Percentiles rank a stretch among this genome's conserved stretches.
These are phyloP conservation scores for Gossypium laxum DNA, from an alignment of 441 rosid genomes.

Conservation along the genomic window DNA sequence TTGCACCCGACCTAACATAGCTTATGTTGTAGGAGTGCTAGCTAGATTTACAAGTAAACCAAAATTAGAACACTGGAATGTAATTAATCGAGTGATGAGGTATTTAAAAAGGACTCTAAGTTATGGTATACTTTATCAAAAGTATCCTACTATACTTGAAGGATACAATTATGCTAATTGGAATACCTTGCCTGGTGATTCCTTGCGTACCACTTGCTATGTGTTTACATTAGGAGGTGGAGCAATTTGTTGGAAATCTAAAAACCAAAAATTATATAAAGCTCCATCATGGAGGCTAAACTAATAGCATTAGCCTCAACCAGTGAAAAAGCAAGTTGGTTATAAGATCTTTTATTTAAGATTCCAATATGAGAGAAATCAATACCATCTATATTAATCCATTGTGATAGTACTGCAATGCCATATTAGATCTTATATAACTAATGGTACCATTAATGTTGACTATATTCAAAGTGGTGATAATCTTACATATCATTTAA, in stretches of 20 bases:
- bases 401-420: neutral
- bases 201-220: neutral
- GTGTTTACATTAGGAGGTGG: neutral
- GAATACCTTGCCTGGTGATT: neutral
- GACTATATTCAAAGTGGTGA: neutral
- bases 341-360: neutral
- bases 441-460: neutral
- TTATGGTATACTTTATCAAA: neutral
- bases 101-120: neutral
- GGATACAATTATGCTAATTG: neutral
- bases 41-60: neutral
- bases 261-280: neutral
- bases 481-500: neutral
- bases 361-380: neutral
- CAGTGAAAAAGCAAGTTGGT: no score
- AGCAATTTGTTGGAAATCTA: neutral
- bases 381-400: neutral
- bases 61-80: neutral
- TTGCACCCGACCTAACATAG: neutral
- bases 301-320: no score
- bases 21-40: neutral
- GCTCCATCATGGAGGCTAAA: neutral
- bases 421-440: neutral
- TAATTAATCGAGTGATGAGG: neutral
- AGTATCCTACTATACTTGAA: neutral